Evolutionary conservation across 441 rosid genomes (phyloP).

Genomic region (Mallotus repandus): DNA sequence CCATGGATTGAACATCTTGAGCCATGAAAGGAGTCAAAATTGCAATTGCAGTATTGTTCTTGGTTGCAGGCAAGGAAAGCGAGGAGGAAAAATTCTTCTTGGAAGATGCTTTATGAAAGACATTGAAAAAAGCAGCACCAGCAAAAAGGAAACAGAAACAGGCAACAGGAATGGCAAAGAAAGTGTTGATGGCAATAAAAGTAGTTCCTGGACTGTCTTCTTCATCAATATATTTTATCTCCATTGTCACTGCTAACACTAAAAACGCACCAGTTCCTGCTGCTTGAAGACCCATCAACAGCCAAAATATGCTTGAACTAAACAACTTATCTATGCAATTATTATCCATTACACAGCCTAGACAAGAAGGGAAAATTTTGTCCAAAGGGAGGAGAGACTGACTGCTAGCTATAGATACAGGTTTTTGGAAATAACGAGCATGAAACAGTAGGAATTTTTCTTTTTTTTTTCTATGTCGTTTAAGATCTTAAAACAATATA

Average conservation of each 20-base stretch:
- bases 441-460: too few species aligned
- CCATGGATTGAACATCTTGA: constrained; percentile 16
- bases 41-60: constrained; percentile 6
- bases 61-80: not conserved
- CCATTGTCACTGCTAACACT: constrained; percentile 19
- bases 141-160: constrained; percentile 20
- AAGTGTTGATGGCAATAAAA: not conserved
- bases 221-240: constrained; percentile 16
- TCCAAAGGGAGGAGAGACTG: not conserved
- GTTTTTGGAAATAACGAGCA: not conserved
- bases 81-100: not conserved
- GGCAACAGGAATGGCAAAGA: constrained; percentile 18
- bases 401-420: not conserved
- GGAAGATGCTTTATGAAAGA: constrained; percentile 9
- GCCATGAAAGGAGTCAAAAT: not conserved
- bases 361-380: not conserved
- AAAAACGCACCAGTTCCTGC: constrained; percentile 18
- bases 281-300: constrained; percentile 21
- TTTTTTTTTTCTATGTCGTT: too few species aligned
- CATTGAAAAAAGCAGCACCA: constrained; percentile 26
- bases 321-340: constrained; percentile 18
- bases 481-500: too few species aligned
- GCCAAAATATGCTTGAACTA: constrained; percentile 16
- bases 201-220: constrained; percentile 20
- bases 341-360: not conserved